Conservation (phyloP, 331 rosid genomes). For the Quercus lobata region DNA sequence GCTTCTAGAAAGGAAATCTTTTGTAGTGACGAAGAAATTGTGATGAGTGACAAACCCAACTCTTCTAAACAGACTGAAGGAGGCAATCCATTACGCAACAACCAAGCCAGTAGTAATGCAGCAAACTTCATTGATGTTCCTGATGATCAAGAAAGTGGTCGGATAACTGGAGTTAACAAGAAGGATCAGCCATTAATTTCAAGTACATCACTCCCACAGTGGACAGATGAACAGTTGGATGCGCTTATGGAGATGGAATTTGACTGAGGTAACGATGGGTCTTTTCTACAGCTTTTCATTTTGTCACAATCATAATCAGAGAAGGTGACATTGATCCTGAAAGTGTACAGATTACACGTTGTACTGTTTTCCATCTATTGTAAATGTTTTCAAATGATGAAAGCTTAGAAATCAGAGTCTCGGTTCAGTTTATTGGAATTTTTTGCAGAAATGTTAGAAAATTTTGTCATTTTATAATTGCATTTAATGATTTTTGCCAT, state of each 20-base stretch:
- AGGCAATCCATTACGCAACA: slow-evolving; percentile 17
- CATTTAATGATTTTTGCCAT: no score
- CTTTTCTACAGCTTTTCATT: background rate
- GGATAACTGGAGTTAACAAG: slow-evolving; percentile 8
- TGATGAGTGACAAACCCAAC: slow-evolving; percentile 20
- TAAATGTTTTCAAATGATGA: background rate
- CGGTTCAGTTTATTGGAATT: no score
- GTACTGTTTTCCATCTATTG: background rate
- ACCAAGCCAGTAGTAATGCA: slow-evolving; percentile 20
- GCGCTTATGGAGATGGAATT: slow-evolving; percentile 51
- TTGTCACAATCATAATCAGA: background rate
- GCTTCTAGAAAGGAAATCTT: background rate
- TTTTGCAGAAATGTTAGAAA: no score
- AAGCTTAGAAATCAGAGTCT: no score
- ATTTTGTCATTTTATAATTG: no score
- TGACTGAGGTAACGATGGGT: slow-evolving; percentile 33
- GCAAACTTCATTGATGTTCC: slow-evolving; percentile 12
- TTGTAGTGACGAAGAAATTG: slow-evolving; percentile 22
- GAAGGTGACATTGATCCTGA: background rate
- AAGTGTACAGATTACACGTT: background rate
- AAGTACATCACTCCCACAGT: slow-evolving; percentile 41
- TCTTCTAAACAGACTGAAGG: slow-evolving; percentile 15
- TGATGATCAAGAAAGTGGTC: slow-evolving; percentile 20
- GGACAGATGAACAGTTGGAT: slow-evolving; percentile 92
- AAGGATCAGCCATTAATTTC: slow-evolving; percentile 22